A percentile compares a stretch with the other conserved stretches of the same genome.
Conservation (phyloP, 2,329 filamentous ascomycete species). For the Pseudogymnoascus pannorum region DNA sequence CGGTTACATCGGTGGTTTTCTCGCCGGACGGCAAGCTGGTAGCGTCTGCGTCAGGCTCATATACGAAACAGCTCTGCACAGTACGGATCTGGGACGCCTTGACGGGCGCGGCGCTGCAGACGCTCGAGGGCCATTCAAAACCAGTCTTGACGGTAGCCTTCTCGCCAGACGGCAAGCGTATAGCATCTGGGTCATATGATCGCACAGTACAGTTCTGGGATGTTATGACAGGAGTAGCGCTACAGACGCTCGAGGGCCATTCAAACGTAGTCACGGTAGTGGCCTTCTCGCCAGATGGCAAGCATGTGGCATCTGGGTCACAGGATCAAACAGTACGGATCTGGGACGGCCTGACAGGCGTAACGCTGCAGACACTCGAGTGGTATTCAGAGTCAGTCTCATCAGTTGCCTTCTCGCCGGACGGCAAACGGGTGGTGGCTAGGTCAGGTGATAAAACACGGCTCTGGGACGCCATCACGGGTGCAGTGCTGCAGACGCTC, state of each 20-base stretch:
- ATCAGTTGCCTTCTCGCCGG: constrained; percentile 12
- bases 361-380: constrained; percentile 18
- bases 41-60: constrained; percentile 2
- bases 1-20: constrained; percentile 6
- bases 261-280: constrained; percentile 5
- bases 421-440: constrained; percentile 9
- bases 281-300: constrained; percentile 13
- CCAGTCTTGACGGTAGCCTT: too few species aligned
- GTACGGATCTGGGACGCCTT: constrained; percentile 6
- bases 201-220: constrained; percentile 1
- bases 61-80: too few species aligned
- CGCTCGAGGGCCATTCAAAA: constrained; percentile 8
- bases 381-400: neutral
- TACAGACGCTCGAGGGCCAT: constrained; percentile 14
- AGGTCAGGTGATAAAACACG: constrained; percentile 4
- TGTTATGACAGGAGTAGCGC: neutral
- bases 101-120: neutral
- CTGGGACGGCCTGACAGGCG: constrained; percentile 16
- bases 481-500: constrained; percentile 1
- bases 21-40: constrained; percentile 12
- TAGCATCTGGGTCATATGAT: constrained; percentile 10
- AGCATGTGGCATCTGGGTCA: constrained; percentile 9
- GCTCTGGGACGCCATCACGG: constrained; percentile 6
- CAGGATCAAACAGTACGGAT: constrained; percentile 14
- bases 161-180: constrained; percentile 9